Evolutionary conservation across 2,329 filamentous ascomycete genomes (phyloP).

Genomic region (Hymenoscyphus fraxineus): DNA sequence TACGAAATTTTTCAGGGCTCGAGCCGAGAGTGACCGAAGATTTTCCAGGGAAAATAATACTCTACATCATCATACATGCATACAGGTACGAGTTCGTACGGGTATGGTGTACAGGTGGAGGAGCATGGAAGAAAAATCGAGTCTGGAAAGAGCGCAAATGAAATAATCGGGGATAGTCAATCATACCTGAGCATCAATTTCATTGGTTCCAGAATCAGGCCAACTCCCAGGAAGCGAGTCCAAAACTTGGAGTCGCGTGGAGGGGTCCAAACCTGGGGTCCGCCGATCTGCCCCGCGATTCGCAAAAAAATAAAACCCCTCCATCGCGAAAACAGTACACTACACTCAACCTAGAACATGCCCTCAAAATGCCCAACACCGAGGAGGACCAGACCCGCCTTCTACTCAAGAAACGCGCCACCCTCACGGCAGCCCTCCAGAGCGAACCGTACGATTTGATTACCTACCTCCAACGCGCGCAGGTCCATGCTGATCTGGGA

Average conservation of each 20-base stretch:
- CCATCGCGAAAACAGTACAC: neutral
- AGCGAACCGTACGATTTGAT: conserved; percentile 58
- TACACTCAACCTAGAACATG: neutral
- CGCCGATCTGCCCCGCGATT: neutral
- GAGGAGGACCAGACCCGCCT: conserved; percentile 26
- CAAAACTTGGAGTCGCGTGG: neutral
- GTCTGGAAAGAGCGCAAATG: neutral
- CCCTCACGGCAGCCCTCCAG: conserved; percentile 53
- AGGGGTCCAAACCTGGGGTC: neutral
- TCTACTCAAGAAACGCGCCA: conserved; percentile 52
- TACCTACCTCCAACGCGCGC: conserved; percentile 65
- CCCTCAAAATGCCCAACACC: conserved; percentile 10
- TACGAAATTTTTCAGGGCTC: neutral
- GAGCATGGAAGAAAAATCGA: neutral
- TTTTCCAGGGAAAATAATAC: neutral
- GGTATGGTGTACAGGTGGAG: neutral
- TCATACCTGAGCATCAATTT: too few species aligned
- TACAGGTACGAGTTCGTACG: neutral
- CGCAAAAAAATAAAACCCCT: neutral
- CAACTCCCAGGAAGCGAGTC: neutral
- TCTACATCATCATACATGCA: neutral
- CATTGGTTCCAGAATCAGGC: neutral
- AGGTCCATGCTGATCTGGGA: conserved; percentile 67
- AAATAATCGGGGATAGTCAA: too few species aligned
- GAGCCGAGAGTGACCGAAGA: neutral